phyloP scores from a whole-genome alignment of 768 basidiomycete genomes.

The Mycena capillaripes region DNA sequence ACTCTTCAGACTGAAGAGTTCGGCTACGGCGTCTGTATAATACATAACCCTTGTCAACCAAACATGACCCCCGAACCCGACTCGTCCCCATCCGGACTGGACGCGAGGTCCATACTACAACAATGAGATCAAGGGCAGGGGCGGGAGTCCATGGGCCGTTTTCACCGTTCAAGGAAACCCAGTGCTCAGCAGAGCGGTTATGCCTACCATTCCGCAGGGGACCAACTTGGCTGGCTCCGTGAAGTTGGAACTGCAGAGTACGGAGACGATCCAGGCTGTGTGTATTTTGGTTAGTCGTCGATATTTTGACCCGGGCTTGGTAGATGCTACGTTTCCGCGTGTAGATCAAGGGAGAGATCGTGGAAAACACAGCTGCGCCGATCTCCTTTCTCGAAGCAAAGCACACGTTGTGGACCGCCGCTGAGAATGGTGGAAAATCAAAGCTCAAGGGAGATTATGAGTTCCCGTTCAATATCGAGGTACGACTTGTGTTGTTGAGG shows the following conservation, averaged over 20 bases:
- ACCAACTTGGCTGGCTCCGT: constrained; percentile 16
- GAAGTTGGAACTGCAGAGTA: background rate
- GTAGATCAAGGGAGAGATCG: constrained; percentile 25
- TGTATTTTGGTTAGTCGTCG: constrained; percentile 14
- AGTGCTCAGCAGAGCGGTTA: constrained; percentile 7
- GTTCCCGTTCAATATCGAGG: constrained; percentile 28
- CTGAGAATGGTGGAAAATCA: background rate
- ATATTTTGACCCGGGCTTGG: background rate
- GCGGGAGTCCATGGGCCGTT: constrained; percentile 20
- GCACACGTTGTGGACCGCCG: constrained; percentile 8
- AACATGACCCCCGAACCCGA: too few relatives aligned
- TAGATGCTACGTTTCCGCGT: background rate
- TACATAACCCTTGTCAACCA: too few relatives aligned
- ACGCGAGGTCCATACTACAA: too few relatives aligned
- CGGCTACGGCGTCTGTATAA: too few relatives aligned
- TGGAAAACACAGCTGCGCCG: background rate
- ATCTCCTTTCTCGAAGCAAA: constrained; percentile 19
- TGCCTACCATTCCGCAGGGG: constrained; percentile 20
- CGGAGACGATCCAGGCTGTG: constrained; percentile 26
- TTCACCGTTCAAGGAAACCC: constrained; percentile 24
- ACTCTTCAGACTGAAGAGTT: too few relatives aligned
- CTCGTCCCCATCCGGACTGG: too few relatives aligned
- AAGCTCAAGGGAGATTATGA: constrained; percentile 31
- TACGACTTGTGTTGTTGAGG: background rate
- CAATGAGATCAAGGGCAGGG: constrained; percentile 22